Evolutionary conservation across 805 yeast species (phyloP).

Genomic region (Yarrowia sp.): DNA sequence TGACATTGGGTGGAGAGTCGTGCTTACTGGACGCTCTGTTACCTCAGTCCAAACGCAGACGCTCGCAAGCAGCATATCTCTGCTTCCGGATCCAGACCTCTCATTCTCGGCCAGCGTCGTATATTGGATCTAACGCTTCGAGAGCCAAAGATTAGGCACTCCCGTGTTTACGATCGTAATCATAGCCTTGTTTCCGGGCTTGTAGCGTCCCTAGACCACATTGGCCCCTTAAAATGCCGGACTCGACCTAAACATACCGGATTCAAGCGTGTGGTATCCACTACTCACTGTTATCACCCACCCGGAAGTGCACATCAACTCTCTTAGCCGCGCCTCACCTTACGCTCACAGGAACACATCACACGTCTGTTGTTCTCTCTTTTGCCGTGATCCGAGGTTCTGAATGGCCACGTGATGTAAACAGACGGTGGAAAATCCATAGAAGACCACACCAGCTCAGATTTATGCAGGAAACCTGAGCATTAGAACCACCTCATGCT

Average conservation of each 20-base stretch:
- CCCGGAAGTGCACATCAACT: background rate
- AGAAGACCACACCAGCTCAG: no score
- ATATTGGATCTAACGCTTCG: background rate
- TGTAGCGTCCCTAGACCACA: no score
- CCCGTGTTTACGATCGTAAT: constrained; percentile 5
- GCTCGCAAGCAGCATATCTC: no score
- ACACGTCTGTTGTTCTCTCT: background rate
- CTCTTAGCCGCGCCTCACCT: background rate
- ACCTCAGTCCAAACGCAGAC: background rate
- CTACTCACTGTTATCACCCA: no score
- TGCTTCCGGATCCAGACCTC: background rate
- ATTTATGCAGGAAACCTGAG: no score
- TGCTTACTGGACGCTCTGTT: background rate
- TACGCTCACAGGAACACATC: background rate
- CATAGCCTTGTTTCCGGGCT: background rate
- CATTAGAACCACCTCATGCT: no score
- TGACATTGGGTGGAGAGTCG: background rate
- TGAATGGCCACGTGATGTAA: background rate
- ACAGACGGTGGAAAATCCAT: no score
- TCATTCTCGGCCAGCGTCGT: background rate
- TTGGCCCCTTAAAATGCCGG: no score
- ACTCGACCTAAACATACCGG: no score
- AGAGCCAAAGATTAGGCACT: background rate
- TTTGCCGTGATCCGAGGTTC: constrained; percentile 6
- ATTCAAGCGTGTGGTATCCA: no score